phyloP scores from a whole-genome alignment of 805 yeast genomes.

The Candida anglica region DNA sequence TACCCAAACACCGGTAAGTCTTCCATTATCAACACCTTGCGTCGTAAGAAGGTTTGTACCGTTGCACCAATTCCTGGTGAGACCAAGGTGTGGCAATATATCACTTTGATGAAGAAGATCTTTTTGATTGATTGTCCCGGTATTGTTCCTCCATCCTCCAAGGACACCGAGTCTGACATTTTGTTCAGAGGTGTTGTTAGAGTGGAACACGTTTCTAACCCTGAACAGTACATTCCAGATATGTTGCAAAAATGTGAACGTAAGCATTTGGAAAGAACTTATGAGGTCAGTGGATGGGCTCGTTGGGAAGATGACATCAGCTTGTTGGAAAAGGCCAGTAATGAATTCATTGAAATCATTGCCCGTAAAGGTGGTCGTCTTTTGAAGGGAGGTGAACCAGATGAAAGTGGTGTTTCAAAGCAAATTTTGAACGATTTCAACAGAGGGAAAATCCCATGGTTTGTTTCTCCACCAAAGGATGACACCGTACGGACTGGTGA shows the following conservation, averaged over 20 bases:
- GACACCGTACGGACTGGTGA: constrained; percentile 45
- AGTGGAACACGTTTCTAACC: constrained; percentile 94
- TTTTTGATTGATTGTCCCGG: constrained; percentile 98
- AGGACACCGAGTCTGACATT: constrained; percentile 88
- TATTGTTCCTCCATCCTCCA: constrained; percentile 91
- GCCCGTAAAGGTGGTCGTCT: constrained; percentile 93
- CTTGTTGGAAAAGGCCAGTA: constrained; percentile 41
- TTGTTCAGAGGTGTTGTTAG: constrained; percentile 95
- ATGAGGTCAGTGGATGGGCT: constrained; percentile 89
- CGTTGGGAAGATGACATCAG: constrained; percentile 42
- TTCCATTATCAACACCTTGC: constrained; percentile 86
- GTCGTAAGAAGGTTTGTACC: constrained; percentile 91
- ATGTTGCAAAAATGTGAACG: constrained; percentile 79
- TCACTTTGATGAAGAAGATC: constrained; percentile 92
- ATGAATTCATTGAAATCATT: constrained; percentile 80
- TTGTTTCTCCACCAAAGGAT: constrained; percentile 86
- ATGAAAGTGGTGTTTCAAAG: constrained; percentile 89
- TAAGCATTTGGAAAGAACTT: constrained; percentile 91
- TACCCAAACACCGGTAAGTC: constrained; percentile 99
- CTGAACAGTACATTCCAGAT: constrained; percentile 93
- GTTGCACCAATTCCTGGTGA: constrained; percentile 99
- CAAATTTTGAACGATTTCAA: constrained; percentile 90
- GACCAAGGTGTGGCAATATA: constrained; percentile 98
- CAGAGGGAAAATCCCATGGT: constrained; percentile 98
- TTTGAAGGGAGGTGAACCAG: constrained; percentile 97